Base-by-base conservation (phyloP, 2,329 filamentous ascomycete genomes). In the Botryosphaeria agaves region DNA sequence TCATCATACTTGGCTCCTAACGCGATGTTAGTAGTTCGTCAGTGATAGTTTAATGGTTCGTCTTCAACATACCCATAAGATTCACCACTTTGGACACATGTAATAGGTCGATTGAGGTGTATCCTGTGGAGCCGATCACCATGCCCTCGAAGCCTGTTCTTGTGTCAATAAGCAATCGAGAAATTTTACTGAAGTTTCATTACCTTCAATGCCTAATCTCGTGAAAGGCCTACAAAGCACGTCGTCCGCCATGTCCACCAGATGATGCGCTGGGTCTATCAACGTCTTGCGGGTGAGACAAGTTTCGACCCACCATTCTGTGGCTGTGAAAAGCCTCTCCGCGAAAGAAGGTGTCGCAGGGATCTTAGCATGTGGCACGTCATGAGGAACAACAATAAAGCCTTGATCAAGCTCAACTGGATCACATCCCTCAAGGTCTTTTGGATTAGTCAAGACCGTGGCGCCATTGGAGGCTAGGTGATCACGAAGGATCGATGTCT, bases 231-330 rank as follows among this genome's bases (percentile, higher is more conserved):
- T 72, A 34, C 82, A 84, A 15, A 91, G 66, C 24, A 80, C 64
- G 47, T 89, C 73, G 4, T 69, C 61, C 30, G 62, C 57, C 4
- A 84, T 82, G 18, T 77, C 61, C 28, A 82, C 62, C n/a, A n/a
- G n/a, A n/a, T n/a, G n/a, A n/a, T n/a, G n/a, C n/a, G n/a, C n/a
- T n/a, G n/a, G n/a, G n/a, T n/a, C n/a, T n/a, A n/a, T n/a, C 41
- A 87, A 69, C 16, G 56, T 59, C 51, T 81, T 89, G 38, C 71
- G 70, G 47, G 85, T 74, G 23, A 98, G 59, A 48, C 87, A 95
- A 28, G 73, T 72, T 55, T 98, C 89, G 31, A 98, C 65, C 68
- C 87, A 98, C 64, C 89, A 91, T 47, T 93, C 84, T 7, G 84
- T 95, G 18, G 92, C 73, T 32, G 61, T 31, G 31, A 31, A 40